Evolutionary conservation across 202 grass and related monocot genomes (phyloP).

Genomic region (Schoenoplectus triqueter): DNA sequence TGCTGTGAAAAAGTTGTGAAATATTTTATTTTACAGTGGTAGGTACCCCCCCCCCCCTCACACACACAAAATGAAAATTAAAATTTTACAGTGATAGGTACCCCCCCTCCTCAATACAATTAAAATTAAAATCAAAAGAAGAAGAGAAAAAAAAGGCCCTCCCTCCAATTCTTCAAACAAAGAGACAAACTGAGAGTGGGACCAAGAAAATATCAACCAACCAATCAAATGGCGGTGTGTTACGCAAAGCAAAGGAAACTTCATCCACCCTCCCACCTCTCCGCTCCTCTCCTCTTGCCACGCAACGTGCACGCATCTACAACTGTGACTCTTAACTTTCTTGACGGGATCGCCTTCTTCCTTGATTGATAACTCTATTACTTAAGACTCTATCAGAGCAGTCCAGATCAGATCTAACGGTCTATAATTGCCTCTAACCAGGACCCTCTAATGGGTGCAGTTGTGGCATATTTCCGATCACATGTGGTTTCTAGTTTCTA

Average conservation of each 20-base stretch:
- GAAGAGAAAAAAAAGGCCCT: too few relatives aligned
- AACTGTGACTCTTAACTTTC: not conserved
- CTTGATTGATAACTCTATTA: not conserved
- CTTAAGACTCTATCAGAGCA: not conserved
- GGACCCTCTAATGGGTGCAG: not conserved
- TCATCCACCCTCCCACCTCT: not conserved
- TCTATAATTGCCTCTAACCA: not conserved
- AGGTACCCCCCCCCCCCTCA: too few relatives aligned
- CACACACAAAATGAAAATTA: too few relatives aligned
- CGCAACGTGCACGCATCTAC: constrained; percentile 30
- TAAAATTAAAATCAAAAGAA: too few relatives aligned
- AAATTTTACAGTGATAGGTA: too few relatives aligned
- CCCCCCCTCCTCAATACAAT: too few relatives aligned
- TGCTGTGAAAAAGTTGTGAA: too few relatives aligned
- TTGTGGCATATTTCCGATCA: not conserved
- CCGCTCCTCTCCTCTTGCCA: constrained; percentile 16
- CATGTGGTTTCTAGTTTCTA: too few relatives aligned
- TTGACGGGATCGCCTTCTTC: not conserved
- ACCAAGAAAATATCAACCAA: constrained; percentile 33
- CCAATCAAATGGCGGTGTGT: constrained; percentile 23
- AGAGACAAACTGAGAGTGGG: not conserved
- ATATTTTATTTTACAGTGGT: too few relatives aligned
- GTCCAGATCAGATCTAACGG: not conserved
- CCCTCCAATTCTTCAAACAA: too few relatives aligned
- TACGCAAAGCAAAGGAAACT: constrained; percentile 31